A percentile compares a stretch with the other conserved stretches of the same genome.
Conservation (phyloP, 441 rosid genomes). For the Brassica balearica region DNA sequence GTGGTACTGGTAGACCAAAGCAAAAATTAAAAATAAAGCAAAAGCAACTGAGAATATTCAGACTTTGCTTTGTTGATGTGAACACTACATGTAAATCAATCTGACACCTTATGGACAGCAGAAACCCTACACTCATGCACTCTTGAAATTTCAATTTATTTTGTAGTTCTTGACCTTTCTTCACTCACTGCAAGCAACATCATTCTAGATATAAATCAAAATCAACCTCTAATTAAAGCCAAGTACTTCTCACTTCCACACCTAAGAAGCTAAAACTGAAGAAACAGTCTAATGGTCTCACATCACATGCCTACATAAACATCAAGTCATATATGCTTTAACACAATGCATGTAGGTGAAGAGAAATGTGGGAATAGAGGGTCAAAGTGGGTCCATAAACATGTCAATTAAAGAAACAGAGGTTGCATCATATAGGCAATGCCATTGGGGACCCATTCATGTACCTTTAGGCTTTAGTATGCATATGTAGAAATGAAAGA, state of each 20-base stretch:
- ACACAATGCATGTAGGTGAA: conserved; percentile 20
- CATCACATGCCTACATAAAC: conserved; percentile 32
- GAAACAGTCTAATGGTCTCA: conserved; percentile 40
- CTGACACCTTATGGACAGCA: conserved; percentile 46
- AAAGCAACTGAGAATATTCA: conserved; percentile 50
- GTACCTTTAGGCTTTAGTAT: conserved; percentile 48
- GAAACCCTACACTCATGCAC: conserved; percentile 37
- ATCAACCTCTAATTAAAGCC: conserved; percentile 23
- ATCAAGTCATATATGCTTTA: conserved; percentile 33
- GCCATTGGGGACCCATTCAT: conserved; percentile 40
- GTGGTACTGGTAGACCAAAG: conserved; percentile 37
- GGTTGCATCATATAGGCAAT: conserved; percentile 48
- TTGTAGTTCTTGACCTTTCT: conserved; percentile 15
- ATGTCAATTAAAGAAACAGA: conserved; percentile 53
- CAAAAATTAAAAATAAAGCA: conserved; percentile 38
- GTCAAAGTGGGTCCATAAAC: conserved; percentile 55
- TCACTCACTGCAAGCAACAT: conserved; percentile 9
- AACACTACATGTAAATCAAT: conserved; percentile 47
- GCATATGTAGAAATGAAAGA: conserved; percentile 45
- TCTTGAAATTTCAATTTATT: neutral
- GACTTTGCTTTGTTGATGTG: conserved; percentile 50
- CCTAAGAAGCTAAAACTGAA: conserved; percentile 27
- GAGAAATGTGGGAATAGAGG: conserved; percentile 37
- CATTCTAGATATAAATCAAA: conserved; percentile 1
- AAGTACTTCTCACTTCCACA: conserved; percentile 11